Base-by-base conservation (phyloP, 139 green algal genomes). In the Zygnema cylindricum region DNA sequence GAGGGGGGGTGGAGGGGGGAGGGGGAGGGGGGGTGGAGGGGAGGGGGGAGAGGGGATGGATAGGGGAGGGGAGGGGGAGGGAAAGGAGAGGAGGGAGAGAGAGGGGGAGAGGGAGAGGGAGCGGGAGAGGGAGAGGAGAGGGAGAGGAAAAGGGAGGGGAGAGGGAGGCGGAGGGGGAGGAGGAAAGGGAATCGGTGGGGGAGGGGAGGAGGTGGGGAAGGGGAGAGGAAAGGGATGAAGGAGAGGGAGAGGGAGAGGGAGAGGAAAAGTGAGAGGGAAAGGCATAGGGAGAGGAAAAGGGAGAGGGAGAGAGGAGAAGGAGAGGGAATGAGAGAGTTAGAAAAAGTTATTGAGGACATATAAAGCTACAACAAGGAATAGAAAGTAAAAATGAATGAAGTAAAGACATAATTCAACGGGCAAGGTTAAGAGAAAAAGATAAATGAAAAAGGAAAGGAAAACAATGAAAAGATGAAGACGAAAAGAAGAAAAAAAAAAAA, bases 91-190 rank as follows among this genome's bases (percentile, higher is more conserved):
- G 7, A 2, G 32, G 43, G 78, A 1, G 30, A 1, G 78, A 0
- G 78, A 41, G 30, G 36, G 55, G 16, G 63, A 35, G 63, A 21
- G 55, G n/a, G 43, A 2, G 57, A 36, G 55, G n/a, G 82, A 75
- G 3, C 16, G 32, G 57, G 33, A 36, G 82, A 35, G 33, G n/a
- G 78, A 36, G 63, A 55, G 23, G 38, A 43, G 36, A 22, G 35
- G 21, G 63, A 33, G 39, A 42, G 3, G 43, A 63, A 38, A 83
- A 75, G 63, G 21, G 83, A 54, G 83, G 63, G 55, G n/a, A 75
- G 35, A 35, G 32, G 69, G 43, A 39, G 23, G 7, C 33, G 35
- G n/a, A 57, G 22, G 21, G 57, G 49, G 23, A 7, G 30, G 55
- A 25, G 33, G 54, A 63, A 63, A 32, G 21, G 32, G 43, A 54